phyloP scores from a whole-genome alignment of 2,329 filamentous ascomycete species.

The Aspergillus fumigatus region DNA sequence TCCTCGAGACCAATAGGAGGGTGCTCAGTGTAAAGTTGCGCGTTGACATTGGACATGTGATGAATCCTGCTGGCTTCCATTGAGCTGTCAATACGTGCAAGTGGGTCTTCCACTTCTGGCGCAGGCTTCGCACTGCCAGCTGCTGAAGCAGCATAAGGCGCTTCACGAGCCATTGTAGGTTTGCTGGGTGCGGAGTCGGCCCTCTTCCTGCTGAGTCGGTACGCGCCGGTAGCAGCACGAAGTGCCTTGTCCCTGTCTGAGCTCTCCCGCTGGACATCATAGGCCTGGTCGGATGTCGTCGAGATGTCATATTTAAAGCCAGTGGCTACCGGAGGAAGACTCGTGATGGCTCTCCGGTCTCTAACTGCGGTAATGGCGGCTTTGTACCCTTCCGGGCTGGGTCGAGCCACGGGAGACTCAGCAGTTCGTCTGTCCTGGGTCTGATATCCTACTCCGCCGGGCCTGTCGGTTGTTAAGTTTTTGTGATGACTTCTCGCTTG shows the following conservation, averaged over 20 bases:
- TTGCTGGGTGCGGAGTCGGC: constrained; percentile 58
- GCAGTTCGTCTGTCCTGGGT: constrained; percentile 55
- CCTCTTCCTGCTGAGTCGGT: constrained; percentile 57
- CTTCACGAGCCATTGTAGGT: constrained; percentile 48
- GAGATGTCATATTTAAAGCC: constrained; percentile 40
- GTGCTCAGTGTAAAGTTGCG: constrained; percentile 73
- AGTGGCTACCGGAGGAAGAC: constrained; percentile 8
- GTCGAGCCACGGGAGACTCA: constrained; percentile 33
- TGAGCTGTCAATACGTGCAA: constrained; percentile 40
- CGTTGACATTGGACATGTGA: constrained; percentile 62
- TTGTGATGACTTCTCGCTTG: constrained; percentile 60
- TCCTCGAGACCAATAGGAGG: constrained; percentile 72
- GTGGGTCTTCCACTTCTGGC: constrained; percentile 39
- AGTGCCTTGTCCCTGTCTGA: constrained; percentile 62
- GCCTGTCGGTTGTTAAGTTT: constrained; percentile 55
- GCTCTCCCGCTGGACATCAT: constrained; percentile 38
- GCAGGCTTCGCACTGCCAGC: constrained; percentile 53
- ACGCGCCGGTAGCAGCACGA: constrained; percentile 72
- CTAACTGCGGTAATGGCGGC: constrained; percentile 63
- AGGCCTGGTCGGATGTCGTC: constrained; percentile 62
- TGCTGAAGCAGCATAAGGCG: constrained; percentile 59
- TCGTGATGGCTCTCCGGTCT: constrained; percentile 20
- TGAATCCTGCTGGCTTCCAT: constrained; percentile 58
- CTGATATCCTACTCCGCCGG: constrained; percentile 48
- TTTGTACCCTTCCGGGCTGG: constrained; percentile 63